Base-by-base conservation (phyloP, 805 yeast species). In the Ogataea trehaloabstinens region DNA sequence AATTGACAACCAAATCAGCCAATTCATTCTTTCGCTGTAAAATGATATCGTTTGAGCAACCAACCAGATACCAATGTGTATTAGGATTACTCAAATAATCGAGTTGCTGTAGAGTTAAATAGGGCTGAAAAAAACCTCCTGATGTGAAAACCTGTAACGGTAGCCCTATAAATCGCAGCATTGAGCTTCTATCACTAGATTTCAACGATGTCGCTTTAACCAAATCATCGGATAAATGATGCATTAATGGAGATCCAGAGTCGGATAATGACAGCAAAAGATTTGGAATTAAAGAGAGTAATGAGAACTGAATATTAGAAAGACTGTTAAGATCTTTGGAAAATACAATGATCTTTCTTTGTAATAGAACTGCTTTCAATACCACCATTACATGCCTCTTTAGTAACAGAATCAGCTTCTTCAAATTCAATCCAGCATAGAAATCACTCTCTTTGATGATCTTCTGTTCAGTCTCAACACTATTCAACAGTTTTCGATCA, bases 101-200 rank as follows among this genome's bases (percentile, higher is more conserved):
- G 40, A 91, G 66, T 56, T 91, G 98, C 60, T 91, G 99, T 39
- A 93, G 66, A 0, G 98, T 95, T n/a, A 90, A 72, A 63, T 91
- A 93, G 2, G 99, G 98, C 50, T 84, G 82, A 71, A 95, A 90
- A 43, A 91, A 72, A 1, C 95, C 89, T 31, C 95, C 95, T 49
- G 78, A 76, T 35, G 88, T 88, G 62, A 93, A 93, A 1, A 89
- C 61, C 51, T 84, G 90, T 35, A 93, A 66, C 0, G 99, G 99
- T 22, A 93, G 68, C 0, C 98, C 99, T 55, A 88, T 74, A 56
- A 87, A 93, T 24, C 76, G 66, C 28, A 91, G 64, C 57, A 90
- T 71, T 0, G 96, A 85, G 45, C 73, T 71, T 35, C 96, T 66
- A 60, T 88, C 90, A 42, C 86, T 82, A 5, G 95, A 78, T 49